Base-by-base conservation (phyloP, 306 rosid genomes). In the Citrullus colocynthis region DNA sequence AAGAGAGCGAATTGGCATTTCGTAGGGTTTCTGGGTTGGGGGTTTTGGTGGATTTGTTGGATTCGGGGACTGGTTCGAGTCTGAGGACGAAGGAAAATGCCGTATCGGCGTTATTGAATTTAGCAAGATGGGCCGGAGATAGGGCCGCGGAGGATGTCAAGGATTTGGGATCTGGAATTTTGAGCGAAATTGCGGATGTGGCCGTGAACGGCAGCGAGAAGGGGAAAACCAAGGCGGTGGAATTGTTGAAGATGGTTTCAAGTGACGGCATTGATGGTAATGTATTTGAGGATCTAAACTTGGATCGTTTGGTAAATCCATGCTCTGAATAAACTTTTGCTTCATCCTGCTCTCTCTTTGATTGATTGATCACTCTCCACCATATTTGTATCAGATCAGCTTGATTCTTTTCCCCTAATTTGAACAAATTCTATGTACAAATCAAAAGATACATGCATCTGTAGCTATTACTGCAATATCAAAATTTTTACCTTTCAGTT, bases 61-160 rank as follows among this genome's bases (percentile, higher is more conserved):
- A 92, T 77, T 81, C 76, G 12, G 72, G 84, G 16, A 87, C 91
- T 2, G 93, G 91, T 2, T 76, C 91, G 39, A 90, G 89, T 77
- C 76, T 87, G 87, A 86, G 96, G 77, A 87, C 88, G 49, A 91
- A 85, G 83, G 97, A 95, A 87, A 95, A 95, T 71, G 86, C 96
- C 2, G 87, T 95, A 3, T 88, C 89, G 7, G 98, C 90, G 72
- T 73, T 95, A 80, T 87, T 95, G 24, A 95, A 95, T 63, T 13
- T 95, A 45, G 90, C 84, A 24, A 65, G 83, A 10, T 89, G 88
- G 57, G 89, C 89, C 24, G 89, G 91, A 0, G 96, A 91, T 57
- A 84, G 55, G 52, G 92, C 82, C 0, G 88, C 78, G 78, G 69
- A 28, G 44, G 93, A 91, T 45, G 87, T 92, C 3, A 84, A 88